Evolutionary conservation across 2,329 filamentous ascomycete species (phyloP).

Genomic region (Nemania sp.): DNA sequence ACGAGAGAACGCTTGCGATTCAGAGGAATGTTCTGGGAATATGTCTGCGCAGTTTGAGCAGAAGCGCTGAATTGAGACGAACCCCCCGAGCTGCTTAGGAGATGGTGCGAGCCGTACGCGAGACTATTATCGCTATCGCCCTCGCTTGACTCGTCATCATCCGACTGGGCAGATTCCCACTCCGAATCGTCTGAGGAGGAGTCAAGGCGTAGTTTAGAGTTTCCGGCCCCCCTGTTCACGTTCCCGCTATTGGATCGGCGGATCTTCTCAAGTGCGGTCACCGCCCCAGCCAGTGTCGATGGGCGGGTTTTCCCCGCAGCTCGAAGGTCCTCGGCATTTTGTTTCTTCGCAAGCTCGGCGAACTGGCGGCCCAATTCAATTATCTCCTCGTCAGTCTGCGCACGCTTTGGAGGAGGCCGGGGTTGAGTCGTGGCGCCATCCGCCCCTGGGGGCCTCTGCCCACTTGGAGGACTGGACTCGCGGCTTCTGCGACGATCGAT

Average conservation of each 20-base stretch:
- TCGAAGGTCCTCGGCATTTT: conserved; percentile 56
- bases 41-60: conserved; percentile 28
- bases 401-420: conserved; percentile 37
- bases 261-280: conserved; percentile 48
- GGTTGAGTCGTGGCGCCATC: conserved; percentile 30
- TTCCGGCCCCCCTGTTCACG: conserved; percentile 45
- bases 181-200: conserved; percentile 53
- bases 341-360: conserved; percentile 55
- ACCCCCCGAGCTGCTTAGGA: conserved; percentile 28
- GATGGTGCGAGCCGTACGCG: conserved; percentile 47
- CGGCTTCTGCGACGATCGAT: conserved; percentile 48
- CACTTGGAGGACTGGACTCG: conserved; percentile 37
- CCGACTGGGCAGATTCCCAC: conserved; percentile 60
- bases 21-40: conserved; percentile 30
- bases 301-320: conserved; percentile 46
- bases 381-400: conserved; percentile 62
- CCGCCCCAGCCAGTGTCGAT: conserved; percentile 47
- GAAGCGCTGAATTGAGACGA: conserved; percentile 18
- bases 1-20: conserved; percentile 52
- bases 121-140: conserved; percentile 48
- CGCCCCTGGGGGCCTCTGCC: conserved; percentile 22
- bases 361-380: conserved; percentile 59
- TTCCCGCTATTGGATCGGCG: conserved; percentile 45
- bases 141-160: conserved; percentile 53
- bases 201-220: conserved; percentile 47